These are phyloP conservation scores for Saccharomyces hybrid DNA, from an alignment of 1,139 yeast species.

Conservation along the genomic window DNA sequence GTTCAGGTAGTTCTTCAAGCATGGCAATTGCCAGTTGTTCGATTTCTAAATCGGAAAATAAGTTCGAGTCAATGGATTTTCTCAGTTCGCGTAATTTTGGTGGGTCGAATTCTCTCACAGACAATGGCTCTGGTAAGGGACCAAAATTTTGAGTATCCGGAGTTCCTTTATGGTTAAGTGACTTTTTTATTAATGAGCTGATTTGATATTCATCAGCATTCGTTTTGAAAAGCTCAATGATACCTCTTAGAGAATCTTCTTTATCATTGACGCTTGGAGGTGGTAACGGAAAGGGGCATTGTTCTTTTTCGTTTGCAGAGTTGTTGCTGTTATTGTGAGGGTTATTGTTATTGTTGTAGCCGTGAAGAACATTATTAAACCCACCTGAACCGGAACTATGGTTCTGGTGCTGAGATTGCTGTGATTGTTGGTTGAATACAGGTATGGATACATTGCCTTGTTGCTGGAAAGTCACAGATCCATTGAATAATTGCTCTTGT, in stretches of 20 bases:
- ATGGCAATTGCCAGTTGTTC: conserved; percentile 80
- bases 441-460: conserved; percentile 31
- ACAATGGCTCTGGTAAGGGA: conserved; percentile 59
- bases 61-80: conserved; percentile 42
- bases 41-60: conserved; percentile 44
- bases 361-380: not conserved
- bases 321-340: conserved; percentile 10
- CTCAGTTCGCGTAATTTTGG: conserved; percentile 64
- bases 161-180: conserved; percentile 34
- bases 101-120: conserved; percentile 71
- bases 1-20: conserved; percentile 83
- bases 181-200: conserved; percentile 33
- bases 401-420: conserved; percentile 11
- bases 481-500: conserved; percentile 31
- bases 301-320: conserved; percentile 26
- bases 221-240: conserved; percentile 27
- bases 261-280: conserved; percentile 25
- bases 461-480: conserved; percentile 30
- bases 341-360: conserved; percentile 3
- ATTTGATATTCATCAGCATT: conserved; percentile 22
- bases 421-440: conserved; percentile 22
- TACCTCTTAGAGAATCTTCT: conserved; percentile 16
- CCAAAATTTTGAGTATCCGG: conserved; percentile 47
- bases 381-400: not conserved
- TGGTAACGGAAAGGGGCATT: conserved; percentile 31